Base-by-base conservation (phyloP, 768 basidiomycete genomes). In the Mycena rosella region DNA sequence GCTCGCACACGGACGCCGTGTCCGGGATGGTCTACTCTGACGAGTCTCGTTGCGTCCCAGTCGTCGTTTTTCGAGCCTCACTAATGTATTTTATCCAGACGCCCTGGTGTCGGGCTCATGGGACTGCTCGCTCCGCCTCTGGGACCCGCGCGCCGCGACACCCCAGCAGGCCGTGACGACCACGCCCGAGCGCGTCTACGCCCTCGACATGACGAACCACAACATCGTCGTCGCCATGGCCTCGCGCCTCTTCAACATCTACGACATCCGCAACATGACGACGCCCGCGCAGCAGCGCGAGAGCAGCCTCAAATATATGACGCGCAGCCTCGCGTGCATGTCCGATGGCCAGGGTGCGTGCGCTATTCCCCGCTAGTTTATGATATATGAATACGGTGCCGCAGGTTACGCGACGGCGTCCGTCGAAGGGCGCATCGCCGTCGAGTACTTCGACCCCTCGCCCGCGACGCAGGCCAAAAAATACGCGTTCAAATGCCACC, bases 401-500 rank as follows among this genome's bases (percentile, higher is more conserved):
- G 18, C 73, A 94, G 96, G 97, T 14, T 99, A 95, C 78, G 96
- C 96, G 14, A 95, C 92, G 0, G 94, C 92, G 0, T 96, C 95
- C 0, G 95, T 96, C 17, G 98, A 99, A 74, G 98, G 98, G 1
- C 87, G 98, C 26, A 98, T 99, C 64, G 96, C 96, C 0, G 96
- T 99, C 32, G 98, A 99, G 78, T 99, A 97, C 78, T 96, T 98
- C 72, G 95, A 98, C 70, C 89, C 94, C 2, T 88, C 87, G 5
- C 85, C 90, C 0, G 87, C 88, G 27, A 84, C 86, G 0, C 97
- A 99, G 78, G 90, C 92, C 27, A 87, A 85, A 79, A 90, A 96
- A 81, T 98, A 96, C 78, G 98, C 98, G 3, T 99, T 98, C 88
- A 96, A 98, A 77, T 98, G 96, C 70, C 97, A 99, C 75, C 87